A percentile compares a stretch with the other conserved stretches of the same genome.
These are phyloP conservation scores for Pseudogymnoascus sp. DNA, from an alignment of 2,329 filamentous ascomycete genomes.

Conservation along the genomic window DNA sequence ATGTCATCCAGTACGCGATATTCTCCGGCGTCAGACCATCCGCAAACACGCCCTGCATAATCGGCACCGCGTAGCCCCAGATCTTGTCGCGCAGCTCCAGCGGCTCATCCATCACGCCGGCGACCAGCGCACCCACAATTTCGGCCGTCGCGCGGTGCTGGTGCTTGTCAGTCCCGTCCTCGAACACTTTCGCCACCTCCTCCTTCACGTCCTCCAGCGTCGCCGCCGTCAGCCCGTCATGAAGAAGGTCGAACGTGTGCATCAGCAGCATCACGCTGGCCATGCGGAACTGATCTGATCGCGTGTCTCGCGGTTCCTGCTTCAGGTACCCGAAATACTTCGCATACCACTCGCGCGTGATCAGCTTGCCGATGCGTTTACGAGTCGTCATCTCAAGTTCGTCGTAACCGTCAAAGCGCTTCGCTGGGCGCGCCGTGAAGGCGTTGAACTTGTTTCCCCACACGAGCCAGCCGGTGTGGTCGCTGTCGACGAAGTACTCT, in stretches of 20 bases:
- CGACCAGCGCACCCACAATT: conserved; percentile 78
- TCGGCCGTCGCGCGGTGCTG: conserved; percentile 94
- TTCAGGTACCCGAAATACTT: conserved; percentile 90
- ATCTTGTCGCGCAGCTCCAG: conserved; percentile 63
- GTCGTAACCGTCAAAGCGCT: conserved; percentile 64
- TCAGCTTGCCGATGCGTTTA: conserved; percentile 66
- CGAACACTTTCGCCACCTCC: conserved; percentile 68
- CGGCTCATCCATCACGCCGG: conserved; percentile 70
- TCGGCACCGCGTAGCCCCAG: conserved; percentile 86
- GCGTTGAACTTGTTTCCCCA: conserved; percentile 86
- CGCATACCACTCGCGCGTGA: conserved; percentile 78
- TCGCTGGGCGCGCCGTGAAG: conserved; percentile 59
- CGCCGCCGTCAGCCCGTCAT: conserved; percentile 65
- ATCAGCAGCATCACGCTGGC: conserved; percentile 78
- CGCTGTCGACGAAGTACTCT: conserved; percentile 83
- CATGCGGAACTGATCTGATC: conserved; percentile 81
- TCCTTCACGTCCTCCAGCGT: conserved; percentile 85
- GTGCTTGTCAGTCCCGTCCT: conserved; percentile 92
- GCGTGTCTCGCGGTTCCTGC: conserved; percentile 80
- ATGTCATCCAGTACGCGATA: conserved; percentile 87
- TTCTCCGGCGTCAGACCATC: conserved; percentile 94
- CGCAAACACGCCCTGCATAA: conserved; percentile 77
- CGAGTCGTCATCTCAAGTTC: conserved; percentile 66
- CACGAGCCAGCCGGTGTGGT: conserved; percentile 92
- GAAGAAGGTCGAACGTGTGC: conserved; percentile 83